Evolutionary conservation across 805 yeast species (phyloP), one percentile per base, ranked within the genome.

Genomic region (Wickerhamomyces bisporus): DNA sequence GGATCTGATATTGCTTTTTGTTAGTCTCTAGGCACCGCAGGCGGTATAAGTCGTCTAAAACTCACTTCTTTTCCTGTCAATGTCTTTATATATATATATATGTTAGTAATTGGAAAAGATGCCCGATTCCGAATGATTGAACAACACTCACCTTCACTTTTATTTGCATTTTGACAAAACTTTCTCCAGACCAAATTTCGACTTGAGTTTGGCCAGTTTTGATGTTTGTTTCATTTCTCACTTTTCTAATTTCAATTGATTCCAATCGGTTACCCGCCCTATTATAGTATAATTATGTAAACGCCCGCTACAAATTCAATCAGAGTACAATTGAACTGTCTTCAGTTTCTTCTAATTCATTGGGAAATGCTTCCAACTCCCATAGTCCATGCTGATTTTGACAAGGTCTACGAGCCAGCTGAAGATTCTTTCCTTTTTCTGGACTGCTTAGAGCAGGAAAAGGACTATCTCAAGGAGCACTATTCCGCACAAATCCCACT

Each of bases 401-500:
- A 73, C n/a, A 71, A 71, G 48, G 95, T 91, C 4, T 93, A 93
- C 57, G 98, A 93, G 54, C 98, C 98, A 0, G 76, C 95, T 0
- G 98, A 93, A 52, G 98, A 93, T 64, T 77, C 95, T 7, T 93
- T 82, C 54, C 73, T 91, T 9, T 65, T 93, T 9, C 61, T 93
- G 31, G 98, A 93, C 57, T 69, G 82, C 13, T 66, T 93, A 33
- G 98, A 93, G 52, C 57, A 65, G 29, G 82, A 85, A 36, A 58
- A 55, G 32, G 49, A 44, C 2, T 66, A 48, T 26, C 52, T 80
- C 17, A 32, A 44, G 10, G 31, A 42, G 10, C 49, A 47, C n/a
- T 70, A 66, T 41, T 45, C 43, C 5, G 62, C 62, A 39, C 26
- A 42, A 15, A 29, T 56, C 1, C 85, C 93, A 0, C 30, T 86